Conservation (phyloP, 2,329 filamentous ascomycete species). For the Bertia moriformis region DNA sequence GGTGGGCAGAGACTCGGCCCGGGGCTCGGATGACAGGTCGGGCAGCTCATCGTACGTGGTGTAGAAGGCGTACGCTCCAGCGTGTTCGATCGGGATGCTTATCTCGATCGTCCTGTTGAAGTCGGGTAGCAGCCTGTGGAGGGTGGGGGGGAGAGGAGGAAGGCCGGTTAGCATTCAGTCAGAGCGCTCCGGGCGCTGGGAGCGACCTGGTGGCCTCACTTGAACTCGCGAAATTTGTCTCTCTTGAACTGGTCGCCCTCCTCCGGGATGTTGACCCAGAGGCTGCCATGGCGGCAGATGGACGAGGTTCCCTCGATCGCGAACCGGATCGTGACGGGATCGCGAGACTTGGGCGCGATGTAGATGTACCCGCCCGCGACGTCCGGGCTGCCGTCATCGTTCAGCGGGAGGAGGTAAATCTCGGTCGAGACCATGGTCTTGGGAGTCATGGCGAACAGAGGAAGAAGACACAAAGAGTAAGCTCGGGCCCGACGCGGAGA, state of each 20-base stretch:
- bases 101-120: constrained; percentile 89
- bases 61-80: constrained; percentile 89
- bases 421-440: constrained; percentile 50
- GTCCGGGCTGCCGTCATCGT: constrained; percentile 82
- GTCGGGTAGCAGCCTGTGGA: constrained; percentile 63
- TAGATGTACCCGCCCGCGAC: constrained; percentile 85
- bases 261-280: constrained; percentile 91
- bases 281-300: constrained; percentile 81
- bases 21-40: constrained; percentile 46
- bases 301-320: constrained; percentile 89
- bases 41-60: constrained; percentile 82
- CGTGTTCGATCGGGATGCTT: constrained; percentile 66
- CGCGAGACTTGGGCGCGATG: constrained; percentile 57
- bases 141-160: constrained; percentile 3
- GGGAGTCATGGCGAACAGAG: constrained; percentile 30
- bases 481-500: too few species aligned
- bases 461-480: not conserved
- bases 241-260: constrained; percentile 63
- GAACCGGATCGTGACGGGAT: constrained; percentile 73
- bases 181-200: not conserved
- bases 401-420: constrained; percentile 79
- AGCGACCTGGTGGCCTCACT: constrained; percentile 40
- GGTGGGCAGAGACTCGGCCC: constrained; percentile 27
- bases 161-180: constrained; percentile 3
- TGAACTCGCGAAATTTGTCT: constrained; percentile 71